These are phyloP conservation scores for Sequoiadendron giganteum DNA, from an alignment of 75 land plant species.

Conservation along the genomic window DNA sequence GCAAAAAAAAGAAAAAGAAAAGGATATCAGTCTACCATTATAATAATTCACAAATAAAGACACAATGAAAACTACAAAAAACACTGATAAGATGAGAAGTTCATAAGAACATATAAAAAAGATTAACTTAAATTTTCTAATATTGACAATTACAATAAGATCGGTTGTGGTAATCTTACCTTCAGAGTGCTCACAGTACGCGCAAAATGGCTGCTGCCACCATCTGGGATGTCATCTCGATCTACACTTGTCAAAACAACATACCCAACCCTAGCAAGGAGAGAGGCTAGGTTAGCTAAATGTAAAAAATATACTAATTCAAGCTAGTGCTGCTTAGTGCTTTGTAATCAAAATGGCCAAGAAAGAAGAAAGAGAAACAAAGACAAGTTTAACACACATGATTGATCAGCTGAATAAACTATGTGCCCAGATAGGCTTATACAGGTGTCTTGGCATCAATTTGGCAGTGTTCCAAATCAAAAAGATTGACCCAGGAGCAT, in stretches of 20 bases:
- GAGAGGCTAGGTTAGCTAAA: not conserved
- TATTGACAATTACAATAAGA: not conserved
- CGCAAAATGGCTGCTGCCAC: constrained; percentile 97
- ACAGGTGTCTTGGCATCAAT: not conserved
- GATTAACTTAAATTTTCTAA: not conserved
- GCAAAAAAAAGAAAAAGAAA: constrained; percentile 13
- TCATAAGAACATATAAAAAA: not conserved
- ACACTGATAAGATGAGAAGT: not conserved
- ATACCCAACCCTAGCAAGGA: constrained; percentile 79
- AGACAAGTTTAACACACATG: not conserved
- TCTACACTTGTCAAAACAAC: constrained; percentile 95
- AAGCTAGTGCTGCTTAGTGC: not conserved
- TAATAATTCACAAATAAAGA: not conserved
- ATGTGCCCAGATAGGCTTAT: not conserved
- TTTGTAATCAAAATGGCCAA: not conserved
- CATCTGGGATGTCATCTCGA: constrained; percentile 93
- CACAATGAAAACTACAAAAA: not conserved
- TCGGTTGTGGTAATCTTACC: constrained; percentile 29
- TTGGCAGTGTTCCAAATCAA: not conserved
- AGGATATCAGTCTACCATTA: not conserved
- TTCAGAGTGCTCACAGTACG: constrained; percentile 80
- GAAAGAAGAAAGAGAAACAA: not conserved
- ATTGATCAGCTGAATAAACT: not conserved
- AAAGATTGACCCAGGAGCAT: not conserved
- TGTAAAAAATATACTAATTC: not conserved